These are phyloP conservation scores for Lepiota venenata DNA, from an alignment of 768 basidiomycete species.

Conservation along the genomic window DNA sequence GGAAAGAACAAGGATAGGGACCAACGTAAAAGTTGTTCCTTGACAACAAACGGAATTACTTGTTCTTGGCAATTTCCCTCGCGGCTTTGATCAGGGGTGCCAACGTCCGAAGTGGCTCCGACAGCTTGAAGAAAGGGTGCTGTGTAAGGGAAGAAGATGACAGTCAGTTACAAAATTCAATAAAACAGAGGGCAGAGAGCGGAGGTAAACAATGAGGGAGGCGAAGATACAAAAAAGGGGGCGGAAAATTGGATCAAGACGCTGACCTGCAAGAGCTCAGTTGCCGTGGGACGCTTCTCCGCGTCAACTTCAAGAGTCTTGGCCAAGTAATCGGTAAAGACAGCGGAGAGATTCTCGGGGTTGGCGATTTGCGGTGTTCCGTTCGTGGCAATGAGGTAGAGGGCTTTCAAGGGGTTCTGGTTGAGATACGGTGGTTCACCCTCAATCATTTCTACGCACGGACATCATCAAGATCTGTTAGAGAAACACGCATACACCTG, in stretches of 20 bases:
- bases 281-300: constrained; percentile 88
- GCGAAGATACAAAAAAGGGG: constrained; percentile 5
- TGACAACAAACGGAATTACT: constrained; percentile 22
- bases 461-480: constrained; percentile 7
- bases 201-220: neutral
- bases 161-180: neutral
- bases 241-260: neutral
- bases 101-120: constrained; percentile 83
- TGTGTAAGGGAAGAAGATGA: constrained; percentile 24
- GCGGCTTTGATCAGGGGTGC: constrained; percentile 92
- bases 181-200: neutral
- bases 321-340: constrained; percentile 88
- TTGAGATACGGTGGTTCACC: constrained; percentile 96
- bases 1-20: too few relatives aligned
- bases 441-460: constrained; percentile 86
- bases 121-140: constrained; percentile 87
- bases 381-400: constrained; percentile 98
- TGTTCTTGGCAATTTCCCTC: constrained; percentile 75
- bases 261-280: constrained; percentile 71
- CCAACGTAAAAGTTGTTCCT: neutral
- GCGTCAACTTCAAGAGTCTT: constrained; percentile 92
- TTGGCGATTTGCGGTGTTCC: constrained; percentile 96
- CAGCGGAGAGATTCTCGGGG: constrained; percentile 64
- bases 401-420: constrained; percentile 93
- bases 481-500: neutral